Evolutionary conservation across 83 land plant genomes (phyloP), one percentile per base, ranked within the genome.

Genomic region (Thuja plicata): DNA sequence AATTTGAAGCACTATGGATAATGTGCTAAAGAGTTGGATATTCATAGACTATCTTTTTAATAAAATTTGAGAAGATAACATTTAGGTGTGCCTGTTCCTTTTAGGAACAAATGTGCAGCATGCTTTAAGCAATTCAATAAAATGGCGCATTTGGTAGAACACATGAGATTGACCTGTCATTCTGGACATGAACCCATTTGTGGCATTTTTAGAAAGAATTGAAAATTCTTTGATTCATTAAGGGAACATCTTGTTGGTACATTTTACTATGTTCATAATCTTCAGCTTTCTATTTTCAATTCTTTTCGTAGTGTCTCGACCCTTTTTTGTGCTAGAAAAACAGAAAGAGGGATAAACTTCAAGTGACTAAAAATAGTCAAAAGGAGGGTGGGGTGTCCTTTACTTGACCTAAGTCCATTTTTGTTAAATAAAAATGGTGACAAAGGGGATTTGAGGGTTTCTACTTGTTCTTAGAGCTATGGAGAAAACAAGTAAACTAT

Each of bases 231-330:
- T 73, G 97, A 96, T 86, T 92, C 96, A 30, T 84, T 97, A 37
- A 91, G 97, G 73, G 99, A 97, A 85, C 99, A 97, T 90, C 94
- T 95, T 77, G 88, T 88, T 57, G 98, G 98, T 95, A 90, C 87
- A 88, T 35, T 16, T 57, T 46, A 13, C 24, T 35, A 9, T 60
- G 81, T 37, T 4, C 6, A 27, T 32, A 19, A 35, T 2, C 77
- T 70, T 71, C 30, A 46, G 27, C 24, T 73, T 73, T 73, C 66
- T 73, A 37, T 73, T 30, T 73, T 73, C 30, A 8, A 57, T 57
- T 16, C 1, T 16, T 60, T 60, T 19, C 66, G 1, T 17, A 21
- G 24, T 21, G 66, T 21, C 27, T 60, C 6, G 5, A 48, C 0
- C 66, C 66, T 60, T 60, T 60, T 19, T 17, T 0, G 27, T 19